These are phyloP conservation scores for Colletotrichum lindemuthianum DNA, from an alignment of 2,329 filamentous ascomycete species.

Conservation along the genomic window DNA sequence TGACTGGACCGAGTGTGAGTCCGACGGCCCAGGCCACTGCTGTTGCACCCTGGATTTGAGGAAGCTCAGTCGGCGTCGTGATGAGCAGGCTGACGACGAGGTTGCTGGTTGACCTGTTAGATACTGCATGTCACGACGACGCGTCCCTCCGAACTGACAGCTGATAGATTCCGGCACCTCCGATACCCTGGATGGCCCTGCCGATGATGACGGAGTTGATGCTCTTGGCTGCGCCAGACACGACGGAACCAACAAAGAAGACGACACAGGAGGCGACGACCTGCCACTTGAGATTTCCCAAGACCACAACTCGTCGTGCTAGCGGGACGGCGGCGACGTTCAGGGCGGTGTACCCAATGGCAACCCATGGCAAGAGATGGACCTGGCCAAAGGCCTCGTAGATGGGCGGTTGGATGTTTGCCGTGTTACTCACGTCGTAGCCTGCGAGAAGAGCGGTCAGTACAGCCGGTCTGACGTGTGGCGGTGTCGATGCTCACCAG, in stretches of 20 bases:
- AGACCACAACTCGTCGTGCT: conserved; percentile 45
- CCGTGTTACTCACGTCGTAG: conserved; percentile 56
- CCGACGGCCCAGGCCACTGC: conserved; percentile 42
- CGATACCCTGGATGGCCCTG: conserved; percentile 45
- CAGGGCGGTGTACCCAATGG: conserved; percentile 47
- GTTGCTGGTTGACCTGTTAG: not conserved
- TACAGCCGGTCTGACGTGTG: not conserved
- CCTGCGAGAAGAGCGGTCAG: conserved; percentile 38
- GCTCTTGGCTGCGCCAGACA: conserved; percentile 44
- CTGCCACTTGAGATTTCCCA: conserved; percentile 46
- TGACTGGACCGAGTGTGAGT: conserved; percentile 37
- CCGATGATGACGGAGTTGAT: conserved; percentile 46
- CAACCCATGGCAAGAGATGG: conserved; percentile 52
- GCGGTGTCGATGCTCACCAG: too few relatives aligned
- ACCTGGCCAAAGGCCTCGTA: conserved; percentile 59
- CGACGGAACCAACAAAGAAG: conserved; percentile 42
- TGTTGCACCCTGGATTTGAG: conserved; percentile 40
- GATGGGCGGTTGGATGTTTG: conserved; percentile 66
- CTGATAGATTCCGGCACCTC: conserved; percentile 45
- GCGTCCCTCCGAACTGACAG: conserved; percentile 38
- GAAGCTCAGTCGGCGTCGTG: conserved; percentile 39
- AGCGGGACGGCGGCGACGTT: conserved; percentile 48
- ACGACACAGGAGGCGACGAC: conserved; percentile 41
- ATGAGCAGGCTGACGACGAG: conserved; percentile 39
- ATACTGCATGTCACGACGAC: fast-evolving